Percentiles rank a stretch among this genome's conserved stretches.
phyloP scores from a whole-genome alignment of 179 eudicot species.

The Beta corolliflora region DNA sequence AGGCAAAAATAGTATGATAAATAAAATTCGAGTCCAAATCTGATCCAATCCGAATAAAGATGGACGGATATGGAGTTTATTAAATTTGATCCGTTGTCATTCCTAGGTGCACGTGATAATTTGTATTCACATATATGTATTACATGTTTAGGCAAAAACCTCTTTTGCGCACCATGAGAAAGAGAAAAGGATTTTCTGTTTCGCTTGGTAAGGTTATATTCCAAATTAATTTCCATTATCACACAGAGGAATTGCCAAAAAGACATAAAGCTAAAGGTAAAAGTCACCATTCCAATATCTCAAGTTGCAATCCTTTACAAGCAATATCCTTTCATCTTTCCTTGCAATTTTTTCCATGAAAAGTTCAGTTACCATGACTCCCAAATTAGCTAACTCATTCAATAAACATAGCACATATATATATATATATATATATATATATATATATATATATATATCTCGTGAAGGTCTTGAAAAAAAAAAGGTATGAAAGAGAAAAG shows the following conservation, averaged over 20 bases:
- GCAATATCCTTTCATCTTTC: slow-evolving; percentile 25
- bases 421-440: not conserved
- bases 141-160: not conserved
- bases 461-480: slow-evolving; percentile 13
- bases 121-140: too few species aligned
- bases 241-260: not conserved
- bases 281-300: slow-evolving; percentile 3
- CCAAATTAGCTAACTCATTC: slow-evolving; percentile 21
- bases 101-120: too few species aligned
- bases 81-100: too few species aligned
- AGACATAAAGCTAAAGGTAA: slow-evolving; percentile 1
- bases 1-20: too few species aligned
- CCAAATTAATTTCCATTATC: slow-evolving; percentile 7
- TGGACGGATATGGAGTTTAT: too few species aligned
- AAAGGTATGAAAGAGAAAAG: slow-evolving; percentile 3
- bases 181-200: not conserved
- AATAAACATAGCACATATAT: not conserved
- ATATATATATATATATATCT: slow-evolving; percentile 1
- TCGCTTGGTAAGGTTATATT: not conserved
- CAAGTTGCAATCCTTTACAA: slow-evolving; percentile 27
- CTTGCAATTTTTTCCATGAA: slow-evolving; percentile 6
- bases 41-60: too few species aligned
- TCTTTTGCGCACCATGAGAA: not conserved
- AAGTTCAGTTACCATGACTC: slow-evolving; percentile 12
- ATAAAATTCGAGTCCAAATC: too few species aligned